These are phyloP conservation scores for Dryas octopetala DNA, from an alignment of 306 rosid genomes.

Conservation along the genomic window DNA sequence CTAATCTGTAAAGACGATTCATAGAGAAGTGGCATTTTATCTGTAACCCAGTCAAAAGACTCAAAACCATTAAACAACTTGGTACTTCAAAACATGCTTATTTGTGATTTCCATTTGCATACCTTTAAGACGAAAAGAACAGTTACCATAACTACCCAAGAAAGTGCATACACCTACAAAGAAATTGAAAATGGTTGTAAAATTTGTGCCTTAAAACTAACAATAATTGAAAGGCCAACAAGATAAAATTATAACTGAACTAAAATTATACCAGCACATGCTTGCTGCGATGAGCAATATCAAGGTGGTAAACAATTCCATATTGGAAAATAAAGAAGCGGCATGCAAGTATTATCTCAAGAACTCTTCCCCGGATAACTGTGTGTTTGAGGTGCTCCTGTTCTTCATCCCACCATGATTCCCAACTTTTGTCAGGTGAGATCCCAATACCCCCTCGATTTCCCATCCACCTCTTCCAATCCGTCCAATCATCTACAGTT, in stretches of 20 bases:
- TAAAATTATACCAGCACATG: constrained; percentile 56
- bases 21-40: background rate
- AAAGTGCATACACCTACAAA: constrained; percentile 72
- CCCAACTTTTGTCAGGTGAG: constrained; percentile 83
- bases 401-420: constrained; percentile 97
- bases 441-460: constrained; percentile 97
- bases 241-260: constrained; percentile 17
- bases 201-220: constrained; percentile 19
- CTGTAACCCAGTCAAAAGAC: background rate
- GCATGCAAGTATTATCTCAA: constrained; percentile 74
- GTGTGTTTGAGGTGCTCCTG: constrained; percentile 86
- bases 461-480: constrained; percentile 99
- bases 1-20: background rate
- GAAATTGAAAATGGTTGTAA: constrained; percentile 29
- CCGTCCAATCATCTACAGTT: constrained; percentile 97
- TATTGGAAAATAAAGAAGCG: constrained; percentile 92
- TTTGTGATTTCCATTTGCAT: constrained; percentile 14
- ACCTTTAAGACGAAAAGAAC: constrained; percentile 84
- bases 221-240: constrained; percentile 14
- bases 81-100: background rate
- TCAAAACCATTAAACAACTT: background rate
- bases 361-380: constrained; percentile 63
- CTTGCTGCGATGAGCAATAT: constrained; percentile 68
- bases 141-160: constrained; percentile 73
- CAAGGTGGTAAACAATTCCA: constrained; percentile 91